Percentiles rank a stretch among this genome's conserved stretches.
phyloP scores from a whole-genome alignment of 1,284 basidiomycete genomes.

The Sporisorium sorghi region DNA sequence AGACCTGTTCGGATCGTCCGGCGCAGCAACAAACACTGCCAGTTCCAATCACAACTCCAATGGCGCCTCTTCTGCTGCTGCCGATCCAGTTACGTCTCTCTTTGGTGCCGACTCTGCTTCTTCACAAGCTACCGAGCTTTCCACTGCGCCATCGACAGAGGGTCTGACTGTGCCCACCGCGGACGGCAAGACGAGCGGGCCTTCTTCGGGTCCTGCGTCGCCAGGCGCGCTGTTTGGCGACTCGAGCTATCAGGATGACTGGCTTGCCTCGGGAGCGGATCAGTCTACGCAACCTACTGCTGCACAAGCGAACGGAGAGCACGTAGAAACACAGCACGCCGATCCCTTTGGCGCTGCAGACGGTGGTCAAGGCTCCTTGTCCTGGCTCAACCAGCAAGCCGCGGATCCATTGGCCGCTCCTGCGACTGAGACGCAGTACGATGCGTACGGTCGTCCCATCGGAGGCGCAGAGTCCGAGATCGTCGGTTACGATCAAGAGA shows the following conservation, averaged over 20 bases:
- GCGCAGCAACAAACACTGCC: neutral
- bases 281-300: conserved; percentile 4
- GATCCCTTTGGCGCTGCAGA: conserved; percentile 31
- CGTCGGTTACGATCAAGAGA: conserved; percentile 25
- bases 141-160: conserved; percentile 1
- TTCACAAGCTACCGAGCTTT: neutral
- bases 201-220: conserved; percentile 33
- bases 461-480: conserved; percentile 10
- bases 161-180: conserved; percentile 18
- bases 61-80: conserved; percentile 7
- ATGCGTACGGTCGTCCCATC: conserved; percentile 38
- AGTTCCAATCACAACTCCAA: neutral
- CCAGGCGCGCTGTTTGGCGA: conserved; percentile 45
- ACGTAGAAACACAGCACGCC: neutral
- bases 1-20: conserved; percentile 31
- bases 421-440: conserved; percentile 26
- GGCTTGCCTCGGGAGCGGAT: conserved; percentile 29
- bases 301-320: conserved; percentile 2
- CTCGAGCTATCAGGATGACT: conserved; percentile 48
- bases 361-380: conserved; percentile 38
- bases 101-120: conserved; percentile 19
- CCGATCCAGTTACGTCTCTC: conserved; percentile 18
- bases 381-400: conserved; percentile 29
- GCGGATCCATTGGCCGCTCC: neutral
- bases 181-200: conserved; percentile 13